Percentiles rank a stretch among this genome's conserved stretches.
Conservation (phyloP, 202 grass and related monocot species). For the Eragrostis tef region DNA sequence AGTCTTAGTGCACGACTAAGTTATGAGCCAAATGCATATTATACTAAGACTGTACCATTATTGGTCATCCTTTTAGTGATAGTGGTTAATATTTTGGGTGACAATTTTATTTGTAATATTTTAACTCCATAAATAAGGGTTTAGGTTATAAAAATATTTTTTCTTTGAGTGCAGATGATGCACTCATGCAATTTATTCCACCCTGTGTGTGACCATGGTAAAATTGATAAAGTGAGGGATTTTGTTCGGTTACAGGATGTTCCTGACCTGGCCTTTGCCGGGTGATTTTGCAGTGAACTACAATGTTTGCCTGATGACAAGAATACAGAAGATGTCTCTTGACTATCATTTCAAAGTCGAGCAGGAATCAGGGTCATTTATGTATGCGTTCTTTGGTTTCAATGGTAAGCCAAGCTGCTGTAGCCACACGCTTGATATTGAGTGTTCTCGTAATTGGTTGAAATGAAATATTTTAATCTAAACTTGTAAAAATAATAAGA, state of each 20-base stretch:
- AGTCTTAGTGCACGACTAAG: too few relatives aligned
- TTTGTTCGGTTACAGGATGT: conserved; percentile 67
- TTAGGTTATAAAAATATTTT: neutral
- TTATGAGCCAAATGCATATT: neutral
- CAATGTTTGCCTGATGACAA: conserved; percentile 83
- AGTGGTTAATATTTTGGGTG: neutral
- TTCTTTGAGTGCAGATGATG: neutral
- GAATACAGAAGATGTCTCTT: conserved; percentile 92
- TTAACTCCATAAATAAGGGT: too few relatives aligned
- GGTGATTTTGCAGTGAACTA: conserved; percentile 71
- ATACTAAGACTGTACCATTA: conserved; percentile 6
- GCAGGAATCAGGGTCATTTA: conserved; percentile 83
- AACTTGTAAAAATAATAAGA: conserved; percentile 2
- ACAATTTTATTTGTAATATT: neutral
- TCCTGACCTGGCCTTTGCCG: conserved; percentile 64
- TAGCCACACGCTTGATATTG: conserved; percentile 24
- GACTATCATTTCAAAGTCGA: conserved; percentile 95
- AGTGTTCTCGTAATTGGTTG: neutral
- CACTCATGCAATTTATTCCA: conserved; percentile 18
- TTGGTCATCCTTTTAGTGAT: neutral
- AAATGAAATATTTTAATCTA: neutral
- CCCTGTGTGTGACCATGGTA: conserved; percentile 25
- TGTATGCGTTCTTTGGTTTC: conserved; percentile 80
- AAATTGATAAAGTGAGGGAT: conserved; percentile 46
- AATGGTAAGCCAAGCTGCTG: conserved; percentile 57